phyloP scores from a whole-genome alignment of 1,139 yeast species.

The Blastobotrys persicus region DNA sequence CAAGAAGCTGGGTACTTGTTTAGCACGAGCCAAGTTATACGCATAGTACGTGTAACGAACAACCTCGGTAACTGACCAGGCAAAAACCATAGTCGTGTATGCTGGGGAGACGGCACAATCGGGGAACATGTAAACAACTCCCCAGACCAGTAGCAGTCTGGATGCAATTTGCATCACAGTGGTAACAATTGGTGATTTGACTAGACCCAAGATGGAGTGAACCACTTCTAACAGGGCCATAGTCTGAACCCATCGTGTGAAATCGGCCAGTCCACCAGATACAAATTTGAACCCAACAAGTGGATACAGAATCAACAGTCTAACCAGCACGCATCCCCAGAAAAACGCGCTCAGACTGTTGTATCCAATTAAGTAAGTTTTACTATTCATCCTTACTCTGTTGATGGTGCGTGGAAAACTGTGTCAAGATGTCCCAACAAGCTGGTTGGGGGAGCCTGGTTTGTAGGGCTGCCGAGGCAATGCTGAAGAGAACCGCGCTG shows the following conservation, averaged over 20 bases:
- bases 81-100: constrained; percentile 64
- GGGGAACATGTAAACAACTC: constrained; percentile 74
- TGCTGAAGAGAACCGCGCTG: too few relatives aligned
- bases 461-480: too few relatives aligned
- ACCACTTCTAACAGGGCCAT: constrained; percentile 77
- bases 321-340: constrained; percentile 59
- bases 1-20: constrained; percentile 57
- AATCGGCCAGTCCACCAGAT: constrained; percentile 56
- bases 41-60: constrained; percentile 85
- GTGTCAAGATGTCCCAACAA: background rate
- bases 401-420: too few relatives aligned
- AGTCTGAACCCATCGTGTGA: constrained; percentile 73
- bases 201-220: constrained; percentile 72
- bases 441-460: too few relatives aligned
- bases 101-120: constrained; percentile 54
- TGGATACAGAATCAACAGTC: constrained; percentile 38
- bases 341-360: constrained; percentile 64
- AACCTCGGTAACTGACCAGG: constrained; percentile 91
- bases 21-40: constrained; percentile 53
- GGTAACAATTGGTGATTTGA: constrained; percentile 79
- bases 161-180: constrained; percentile 86
- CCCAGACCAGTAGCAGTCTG: constrained; percentile 77
- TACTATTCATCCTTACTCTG: constrained; percentile 19
- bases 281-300: constrained; percentile 48
- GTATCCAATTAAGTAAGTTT: constrained; percentile 45